A percentile compares a stretch with the other conserved stretches of the same genome.
phyloP scores from a whole-genome alignment of 75 land plant species.

The Larix kaempferi region DNA sequence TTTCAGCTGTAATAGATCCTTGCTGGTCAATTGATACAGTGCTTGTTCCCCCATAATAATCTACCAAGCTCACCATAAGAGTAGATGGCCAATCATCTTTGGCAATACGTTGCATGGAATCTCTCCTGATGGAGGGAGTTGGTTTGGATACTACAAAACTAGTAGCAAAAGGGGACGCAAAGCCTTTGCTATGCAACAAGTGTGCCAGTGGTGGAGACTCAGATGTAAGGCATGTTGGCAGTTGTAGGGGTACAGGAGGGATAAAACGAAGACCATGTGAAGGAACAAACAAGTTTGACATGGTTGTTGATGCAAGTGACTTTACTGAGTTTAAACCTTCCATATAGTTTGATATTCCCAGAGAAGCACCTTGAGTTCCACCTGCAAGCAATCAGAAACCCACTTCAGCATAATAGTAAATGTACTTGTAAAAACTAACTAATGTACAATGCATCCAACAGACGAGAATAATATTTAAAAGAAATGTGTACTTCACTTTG shows the following conservation, averaged over 20 bases:
- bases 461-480: no score
- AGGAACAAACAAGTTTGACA: constrained; percentile 85
- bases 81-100: constrained; percentile 95
- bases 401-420: neutral
- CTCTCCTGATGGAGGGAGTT: constrained; percentile 56
- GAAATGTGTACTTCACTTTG: no score
- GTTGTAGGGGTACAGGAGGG: constrained; percentile 53
- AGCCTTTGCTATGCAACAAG: constrained; percentile 77
- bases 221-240: constrained; percentile 61
- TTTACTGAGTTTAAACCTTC: constrained; percentile 68
- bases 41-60: constrained; percentile 55
- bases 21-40: constrained; percentile 24
- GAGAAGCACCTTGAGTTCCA: constrained; percentile 34
- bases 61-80: constrained; percentile 67
- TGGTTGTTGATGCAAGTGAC: constrained; percentile 69
- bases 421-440: neutral
- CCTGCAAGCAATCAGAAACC: constrained; percentile 22
- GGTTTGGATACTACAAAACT: constrained; percentile 84
- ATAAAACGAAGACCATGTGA: constrained; percentile 66
- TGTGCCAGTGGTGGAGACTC: constrained; percentile 72
- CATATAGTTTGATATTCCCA: constrained; percentile 24
- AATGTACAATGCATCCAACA: no score
- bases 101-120: constrained; percentile 15
- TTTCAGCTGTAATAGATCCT: constrained; percentile 8
- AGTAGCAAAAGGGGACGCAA: constrained; percentile 78